These are phyloP conservation scores for Elymus sibiricus DNA, from an alignment of 176 grass and related monocot genomes.

Conservation along the genomic window DNA sequence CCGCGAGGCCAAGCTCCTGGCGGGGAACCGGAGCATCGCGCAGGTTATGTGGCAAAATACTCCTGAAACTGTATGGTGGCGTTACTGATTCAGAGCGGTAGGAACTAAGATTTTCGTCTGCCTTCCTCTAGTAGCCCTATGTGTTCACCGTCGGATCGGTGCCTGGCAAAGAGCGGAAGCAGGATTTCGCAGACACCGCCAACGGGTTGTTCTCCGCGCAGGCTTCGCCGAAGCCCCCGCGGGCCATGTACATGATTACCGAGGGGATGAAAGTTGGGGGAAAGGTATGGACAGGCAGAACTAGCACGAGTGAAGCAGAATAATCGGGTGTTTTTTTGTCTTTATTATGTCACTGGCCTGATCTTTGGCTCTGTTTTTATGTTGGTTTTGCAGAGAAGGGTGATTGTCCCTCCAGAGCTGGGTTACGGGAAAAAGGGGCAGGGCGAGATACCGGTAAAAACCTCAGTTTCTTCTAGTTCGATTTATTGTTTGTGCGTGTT, in stretches of 20 bases:
- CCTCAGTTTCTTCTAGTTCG: not conserved
- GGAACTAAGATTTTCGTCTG: conserved; percentile 26
- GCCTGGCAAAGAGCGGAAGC: conserved; percentile 86
- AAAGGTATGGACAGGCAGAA: conserved; percentile 44
- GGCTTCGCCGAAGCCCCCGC: conserved; percentile 81
- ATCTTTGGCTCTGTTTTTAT: not conserved
- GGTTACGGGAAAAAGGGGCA: conserved; percentile 76
- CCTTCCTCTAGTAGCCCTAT: conserved; percentile 91
- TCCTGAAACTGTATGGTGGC: not conserved
- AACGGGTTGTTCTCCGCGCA: conserved; percentile 87
- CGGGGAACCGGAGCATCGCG: conserved; percentile 80
- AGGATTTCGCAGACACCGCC: conserved; percentile 78
- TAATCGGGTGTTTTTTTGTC: not conserved
- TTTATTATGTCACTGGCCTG: not conserved
- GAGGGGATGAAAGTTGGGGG: conserved; percentile 98
- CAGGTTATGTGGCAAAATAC: conserved; percentile 58
- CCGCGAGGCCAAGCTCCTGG: conserved; percentile 93
- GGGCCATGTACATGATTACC: conserved; percentile 67
- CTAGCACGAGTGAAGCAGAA: not conserved
- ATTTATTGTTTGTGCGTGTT: not conserved
- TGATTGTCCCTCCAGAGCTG: conserved; percentile 72
- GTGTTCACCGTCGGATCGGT: conserved; percentile 84
- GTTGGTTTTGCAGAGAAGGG: conserved; percentile 57
- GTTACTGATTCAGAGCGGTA: not conserved
- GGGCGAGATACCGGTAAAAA: conserved; percentile 81